A percentile compares a stretch with the other conserved stretches of the same genome.
These are phyloP conservation scores for Populus hybrid DNA, from an alignment of 441 rosid genomes.

Conservation along the genomic window DNA sequence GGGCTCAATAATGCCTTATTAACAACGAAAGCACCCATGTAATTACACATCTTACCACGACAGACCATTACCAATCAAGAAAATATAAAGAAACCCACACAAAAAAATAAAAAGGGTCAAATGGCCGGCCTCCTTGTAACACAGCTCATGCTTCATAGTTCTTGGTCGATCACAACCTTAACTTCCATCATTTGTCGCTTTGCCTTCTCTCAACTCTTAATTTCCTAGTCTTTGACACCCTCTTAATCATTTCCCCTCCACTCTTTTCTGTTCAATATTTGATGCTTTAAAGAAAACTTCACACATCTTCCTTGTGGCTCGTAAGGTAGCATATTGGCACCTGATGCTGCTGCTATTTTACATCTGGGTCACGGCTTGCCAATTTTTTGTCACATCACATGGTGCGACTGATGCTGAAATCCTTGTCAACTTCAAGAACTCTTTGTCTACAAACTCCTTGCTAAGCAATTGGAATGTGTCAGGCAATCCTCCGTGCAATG, in stretches of 20 bases:
- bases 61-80: no score
- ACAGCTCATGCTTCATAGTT: background rate
- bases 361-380: background rate
- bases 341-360: background rate
- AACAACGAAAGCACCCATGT: no score
- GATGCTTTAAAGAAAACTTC: background rate
- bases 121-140: background rate
- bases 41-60: no score
- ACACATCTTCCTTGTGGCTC: background rate
- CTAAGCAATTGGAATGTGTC: constrained; percentile 43
- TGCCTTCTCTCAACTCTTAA: background rate
- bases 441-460: constrained; percentile 26
- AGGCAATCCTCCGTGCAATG: constrained; percentile 44
- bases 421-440: constrained; percentile 50
- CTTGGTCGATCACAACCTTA: background rate
- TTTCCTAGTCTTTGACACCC: background rate
- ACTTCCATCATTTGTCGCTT: background rate
- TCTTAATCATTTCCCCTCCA: background rate
- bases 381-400: background rate
- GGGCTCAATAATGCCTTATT: no score
- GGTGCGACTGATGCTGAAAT: constrained; percentile 34
- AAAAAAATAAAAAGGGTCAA: no score
- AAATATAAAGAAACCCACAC: no score
- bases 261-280: background rate
- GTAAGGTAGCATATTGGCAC: background rate